Evolutionary conservation across 768 basidiomycete genomes (phyloP).

Genomic region (Termitomyces sp.): DNA sequence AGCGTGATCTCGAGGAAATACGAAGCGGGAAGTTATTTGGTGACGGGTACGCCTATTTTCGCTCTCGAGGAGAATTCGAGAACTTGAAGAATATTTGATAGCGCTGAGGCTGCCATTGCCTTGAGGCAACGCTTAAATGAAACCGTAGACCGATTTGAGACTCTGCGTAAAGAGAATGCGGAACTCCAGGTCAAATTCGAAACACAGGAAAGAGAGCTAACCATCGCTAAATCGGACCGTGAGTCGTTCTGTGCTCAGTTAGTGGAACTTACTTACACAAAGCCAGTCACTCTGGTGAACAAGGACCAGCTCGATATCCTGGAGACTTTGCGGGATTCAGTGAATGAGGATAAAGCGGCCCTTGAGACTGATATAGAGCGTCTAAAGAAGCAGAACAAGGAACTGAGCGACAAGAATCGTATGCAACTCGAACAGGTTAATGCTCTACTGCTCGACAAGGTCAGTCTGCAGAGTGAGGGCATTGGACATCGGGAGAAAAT

Average conservation of each 20-base stretch:
- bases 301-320: conserved; percentile 93
- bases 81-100: conserved; percentile 21
- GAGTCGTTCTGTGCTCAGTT: conserved; percentile 20
- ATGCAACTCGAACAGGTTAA: conserved; percentile 92
- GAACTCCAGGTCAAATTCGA: conserved; percentile 70
- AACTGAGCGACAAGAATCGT: conserved; percentile 74
- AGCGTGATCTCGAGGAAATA: conserved; percentile 84
- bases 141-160: conserved; percentile 75
- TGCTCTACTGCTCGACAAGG: conserved; percentile 82
- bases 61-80: not conserved
- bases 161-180: conserved; percentile 57
- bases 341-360: conserved; percentile 78
- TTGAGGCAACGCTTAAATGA: conserved; percentile 85
- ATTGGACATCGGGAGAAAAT: conserved; percentile 84
- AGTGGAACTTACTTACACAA: not conserved
- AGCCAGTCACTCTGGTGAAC: conserved; percentile 82
- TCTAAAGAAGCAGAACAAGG: conserved; percentile 61
- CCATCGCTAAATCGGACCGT: conserved; percentile 84
- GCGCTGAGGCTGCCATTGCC: conserved; percentile 84
- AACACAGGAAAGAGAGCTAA: conserved; percentile 58
- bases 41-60: conserved; percentile 54
- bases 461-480: conserved; percentile 84
- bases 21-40: conserved; percentile 78
- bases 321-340: conserved; percentile 76
- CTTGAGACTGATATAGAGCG: conserved; percentile 65